Conservation (phyloP, 768 basidiomycete species). For the Phanerodontia chrysosporium region DNA sequence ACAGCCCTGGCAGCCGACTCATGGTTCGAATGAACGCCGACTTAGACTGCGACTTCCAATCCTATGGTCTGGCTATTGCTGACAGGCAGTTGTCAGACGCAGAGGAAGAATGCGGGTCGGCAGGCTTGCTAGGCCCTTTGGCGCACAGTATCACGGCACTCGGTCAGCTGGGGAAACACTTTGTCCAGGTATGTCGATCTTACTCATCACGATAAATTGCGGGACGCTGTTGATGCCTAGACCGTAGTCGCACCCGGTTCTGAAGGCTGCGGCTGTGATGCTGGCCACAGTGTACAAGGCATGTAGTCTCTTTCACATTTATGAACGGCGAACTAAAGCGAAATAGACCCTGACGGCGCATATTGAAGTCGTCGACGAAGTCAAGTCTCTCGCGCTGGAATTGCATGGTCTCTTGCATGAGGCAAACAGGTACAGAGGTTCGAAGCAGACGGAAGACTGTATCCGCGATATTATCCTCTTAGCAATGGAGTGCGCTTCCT, state of each 20-base stretch:
- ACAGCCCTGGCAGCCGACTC: background rate
- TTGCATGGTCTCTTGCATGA: background rate
- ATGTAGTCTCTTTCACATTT: background rate
- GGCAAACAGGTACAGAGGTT: background rate
- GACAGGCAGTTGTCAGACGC: background rate
- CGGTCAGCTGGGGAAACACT: background rate
- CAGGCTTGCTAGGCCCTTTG: background rate
- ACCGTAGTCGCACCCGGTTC: background rate
- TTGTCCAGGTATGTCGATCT: background rate
- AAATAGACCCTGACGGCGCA: background rate
- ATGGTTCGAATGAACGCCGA: background rate
- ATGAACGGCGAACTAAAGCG: background rate
- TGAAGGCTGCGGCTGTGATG: background rate
- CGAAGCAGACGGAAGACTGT: background rate
- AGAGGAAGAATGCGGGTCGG: background rate
- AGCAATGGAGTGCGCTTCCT: background rate
- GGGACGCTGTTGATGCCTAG: too few relatives aligned
- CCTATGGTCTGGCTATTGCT: background rate
- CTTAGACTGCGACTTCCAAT: background rate
- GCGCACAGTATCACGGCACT: background rate
- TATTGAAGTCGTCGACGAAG: background rate
- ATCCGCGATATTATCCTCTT: background rate
- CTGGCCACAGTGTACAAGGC: background rate
- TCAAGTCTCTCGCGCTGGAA: background rate
- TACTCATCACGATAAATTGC: too few relatives aligned